Percentiles rank a stretch among this genome's conserved stretches.
Conservation (phyloP, 768 basidiomycete genomes). For the Agaricus subrufescens region DNA sequence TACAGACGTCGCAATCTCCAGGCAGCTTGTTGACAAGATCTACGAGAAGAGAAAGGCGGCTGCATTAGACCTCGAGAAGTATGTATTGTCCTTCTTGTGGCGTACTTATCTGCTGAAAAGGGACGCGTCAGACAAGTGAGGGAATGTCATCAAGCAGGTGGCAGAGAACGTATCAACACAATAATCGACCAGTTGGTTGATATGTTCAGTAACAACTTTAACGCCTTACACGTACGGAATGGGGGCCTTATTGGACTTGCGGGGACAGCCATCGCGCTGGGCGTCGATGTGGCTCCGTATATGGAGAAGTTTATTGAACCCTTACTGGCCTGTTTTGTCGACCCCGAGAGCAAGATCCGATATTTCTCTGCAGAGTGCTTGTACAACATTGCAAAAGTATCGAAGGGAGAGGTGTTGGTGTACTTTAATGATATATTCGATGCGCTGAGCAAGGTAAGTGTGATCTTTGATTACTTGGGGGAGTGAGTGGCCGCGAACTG, state of each 20-base stretch:
- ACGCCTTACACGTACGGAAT: constrained; percentile 86
- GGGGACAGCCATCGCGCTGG: constrained; percentile 94
- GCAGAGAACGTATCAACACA: constrained; percentile 73
- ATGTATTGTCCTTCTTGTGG: constrained; percentile 14
- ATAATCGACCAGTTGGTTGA: constrained; percentile 95
- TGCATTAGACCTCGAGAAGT: constrained; percentile 96
- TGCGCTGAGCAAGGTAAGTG: constrained; percentile 85
- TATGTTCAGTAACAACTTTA: constrained; percentile 81
- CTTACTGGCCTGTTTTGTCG: constrained; percentile 86
- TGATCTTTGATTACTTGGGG: constrained; percentile 68
- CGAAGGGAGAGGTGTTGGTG: constrained; percentile 92
- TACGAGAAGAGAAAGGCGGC: constrained; percentile 97
- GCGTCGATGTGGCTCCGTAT: constrained; percentile 89
- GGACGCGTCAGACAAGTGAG: constrained; percentile 61
- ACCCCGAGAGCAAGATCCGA: constrained; percentile 89
- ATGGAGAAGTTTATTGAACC: constrained; percentile 91
- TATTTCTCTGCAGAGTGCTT: constrained; percentile 98
- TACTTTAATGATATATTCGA: constrained; percentile 99
- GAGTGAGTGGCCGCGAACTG: constrained; percentile 86
- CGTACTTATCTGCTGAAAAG: background rate
- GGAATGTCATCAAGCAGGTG: constrained; percentile 79
- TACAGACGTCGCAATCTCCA: constrained; percentile 68
- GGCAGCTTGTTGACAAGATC: constrained; percentile 87
- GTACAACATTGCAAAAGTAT: constrained; percentile 97
- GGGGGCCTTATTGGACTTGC: constrained; percentile 96